phyloP scores from a whole-genome alignment of 805 yeast species.

The Saturnispora halmiae region DNA sequence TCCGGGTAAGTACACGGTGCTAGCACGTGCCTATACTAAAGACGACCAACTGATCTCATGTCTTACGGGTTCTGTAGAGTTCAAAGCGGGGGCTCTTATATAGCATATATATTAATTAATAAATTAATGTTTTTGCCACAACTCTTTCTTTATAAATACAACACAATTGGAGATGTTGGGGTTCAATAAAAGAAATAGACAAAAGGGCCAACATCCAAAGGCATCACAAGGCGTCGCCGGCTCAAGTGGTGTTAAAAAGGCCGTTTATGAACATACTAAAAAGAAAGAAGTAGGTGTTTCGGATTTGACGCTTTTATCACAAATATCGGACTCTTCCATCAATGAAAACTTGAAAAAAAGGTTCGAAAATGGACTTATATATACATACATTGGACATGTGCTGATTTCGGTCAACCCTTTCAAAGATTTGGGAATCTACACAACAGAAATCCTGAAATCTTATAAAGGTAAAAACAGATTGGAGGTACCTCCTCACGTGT shows the following conservation, averaged over 20 bases:
- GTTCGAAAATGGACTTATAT: slow-evolving; percentile 81
- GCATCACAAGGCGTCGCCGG: slow-evolving; percentile 19
- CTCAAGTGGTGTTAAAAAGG: slow-evolving; percentile 55
- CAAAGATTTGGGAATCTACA: slow-evolving; percentile 91
- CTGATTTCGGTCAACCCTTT: slow-evolving; percentile 95
- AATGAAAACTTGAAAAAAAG: slow-evolving; percentile 85
- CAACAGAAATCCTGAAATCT: slow-evolving; percentile 61
- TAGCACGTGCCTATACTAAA: slow-evolving; percentile 82
- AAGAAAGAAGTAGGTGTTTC: slow-evolving; percentile 98
- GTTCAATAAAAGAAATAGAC: slow-evolving; percentile 31
- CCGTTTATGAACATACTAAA: slow-evolving; percentile 78
- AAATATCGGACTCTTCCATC: slow-evolving; percentile 85
- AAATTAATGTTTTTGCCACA: too few relatives aligned
- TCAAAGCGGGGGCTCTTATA: too few relatives aligned
- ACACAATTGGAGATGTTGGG: too few relatives aligned
- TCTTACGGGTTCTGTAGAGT: slow-evolving; percentile 60
- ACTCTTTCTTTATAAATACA: too few relatives aligned
- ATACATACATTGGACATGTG: slow-evolving; percentile 90
- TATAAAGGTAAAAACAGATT: slow-evolving; percentile 89
- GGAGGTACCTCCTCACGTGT: slow-evolving; percentile 97
- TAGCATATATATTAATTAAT: too few relatives aligned
- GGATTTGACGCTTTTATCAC: slow-evolving; percentile 81
- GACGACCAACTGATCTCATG: slow-evolving; percentile 81
- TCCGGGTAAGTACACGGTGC: slow-evolving; percentile 82
- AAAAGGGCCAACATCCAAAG: slow-evolving; percentile 23